Evolutionary conservation across 2,329 filamentous ascomycete genomes (phyloP).

Genomic region (Epichloe aotearoae): DNA sequence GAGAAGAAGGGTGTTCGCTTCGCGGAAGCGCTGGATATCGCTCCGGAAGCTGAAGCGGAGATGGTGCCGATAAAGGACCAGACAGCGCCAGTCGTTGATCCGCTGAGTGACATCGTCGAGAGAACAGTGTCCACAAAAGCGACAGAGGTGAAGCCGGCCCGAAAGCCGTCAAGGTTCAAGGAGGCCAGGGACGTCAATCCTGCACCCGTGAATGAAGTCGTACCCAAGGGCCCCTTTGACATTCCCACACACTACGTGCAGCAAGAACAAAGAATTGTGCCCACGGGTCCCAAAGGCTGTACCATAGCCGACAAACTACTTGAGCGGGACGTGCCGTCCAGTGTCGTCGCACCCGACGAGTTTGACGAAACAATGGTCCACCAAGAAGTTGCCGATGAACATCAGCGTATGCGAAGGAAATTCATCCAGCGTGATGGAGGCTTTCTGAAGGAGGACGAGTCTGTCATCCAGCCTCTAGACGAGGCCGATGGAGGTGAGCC

Average conservation of each 20-base stretch:
- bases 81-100: slow-evolving; percentile 26
- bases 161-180: slow-evolving; percentile 40
- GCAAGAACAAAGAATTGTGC: slow-evolving; percentile 24
- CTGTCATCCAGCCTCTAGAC: slow-evolving; percentile 52
- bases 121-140: slow-evolving; percentile 19
- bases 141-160: slow-evolving; percentile 18
- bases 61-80: slow-evolving; percentile 10
- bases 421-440: slow-evolving; percentile 76
- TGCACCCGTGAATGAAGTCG: slow-evolving; percentile 3
- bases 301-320: slow-evolving; percentile 48
- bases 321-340: slow-evolving; percentile 32
- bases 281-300: slow-evolving; percentile 35
- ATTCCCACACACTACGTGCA: slow-evolving; percentile 27
- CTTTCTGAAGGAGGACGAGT: slow-evolving; percentile 60
- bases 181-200: slow-evolving; percentile 20
- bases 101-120: slow-evolving; percentile 41
- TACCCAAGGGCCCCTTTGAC: slow-evolving; percentile 30
- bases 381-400: slow-evolving; percentile 69
- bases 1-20: slow-evolving; percentile 69
- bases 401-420: slow-evolving; percentile 68
- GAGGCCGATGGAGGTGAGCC: slow-evolving; percentile 52
- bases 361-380: slow-evolving; percentile 57
- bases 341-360: slow-evolving; percentile 39
- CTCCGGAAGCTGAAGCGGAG: slow-evolving; percentile 23
- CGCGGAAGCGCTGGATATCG: slow-evolving; percentile 59